Evolutionary conservation across 768 basidiomycete species (phyloP).

Genomic region (Naematelia encephala): DNA sequence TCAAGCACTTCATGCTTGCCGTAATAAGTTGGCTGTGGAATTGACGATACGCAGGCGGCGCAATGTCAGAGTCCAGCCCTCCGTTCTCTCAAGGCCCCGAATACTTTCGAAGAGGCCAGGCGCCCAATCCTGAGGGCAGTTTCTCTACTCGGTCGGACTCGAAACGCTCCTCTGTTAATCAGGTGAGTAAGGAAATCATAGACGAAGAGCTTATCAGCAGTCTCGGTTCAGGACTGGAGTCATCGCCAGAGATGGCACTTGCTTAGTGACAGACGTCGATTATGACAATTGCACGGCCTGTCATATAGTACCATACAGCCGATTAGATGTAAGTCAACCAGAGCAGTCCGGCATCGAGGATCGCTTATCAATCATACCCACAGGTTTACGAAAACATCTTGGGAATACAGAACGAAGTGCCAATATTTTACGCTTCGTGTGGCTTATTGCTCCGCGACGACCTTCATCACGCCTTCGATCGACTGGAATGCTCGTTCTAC

Average conservation of each 20-base stretch:
- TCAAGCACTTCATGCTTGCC: background rate
- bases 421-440: background rate
- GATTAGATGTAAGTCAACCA: background rate
- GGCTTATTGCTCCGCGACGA: conserved; percentile 11
- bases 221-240: background rate
- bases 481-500: conserved; percentile 8
- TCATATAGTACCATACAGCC: conserved; percentile 1
- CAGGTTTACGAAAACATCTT: conserved; percentile 7
- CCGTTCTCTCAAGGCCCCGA: conserved; percentile 7
- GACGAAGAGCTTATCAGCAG: background rate
- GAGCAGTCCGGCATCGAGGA: background rate
- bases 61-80: background rate
- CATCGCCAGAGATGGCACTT: background rate
- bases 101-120: background rate
- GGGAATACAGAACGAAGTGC: background rate
- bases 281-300: background rate
- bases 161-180: conserved; percentile 1
- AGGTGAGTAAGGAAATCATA: background rate
- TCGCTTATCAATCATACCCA: background rate
- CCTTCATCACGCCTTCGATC: conserved; percentile 15
- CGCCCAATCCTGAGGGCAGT: conserved; percentile 7
- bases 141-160: conserved; percentile 7
- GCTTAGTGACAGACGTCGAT: background rate
- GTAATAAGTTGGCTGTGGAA: background rate
- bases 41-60: background rate